Percentiles rank a stretch among this genome's conserved stretches.
Evolutionary conservation across 2,329 filamentous ascomycete species (phyloP).

Genomic region (Seiridium cupressi): DNA sequence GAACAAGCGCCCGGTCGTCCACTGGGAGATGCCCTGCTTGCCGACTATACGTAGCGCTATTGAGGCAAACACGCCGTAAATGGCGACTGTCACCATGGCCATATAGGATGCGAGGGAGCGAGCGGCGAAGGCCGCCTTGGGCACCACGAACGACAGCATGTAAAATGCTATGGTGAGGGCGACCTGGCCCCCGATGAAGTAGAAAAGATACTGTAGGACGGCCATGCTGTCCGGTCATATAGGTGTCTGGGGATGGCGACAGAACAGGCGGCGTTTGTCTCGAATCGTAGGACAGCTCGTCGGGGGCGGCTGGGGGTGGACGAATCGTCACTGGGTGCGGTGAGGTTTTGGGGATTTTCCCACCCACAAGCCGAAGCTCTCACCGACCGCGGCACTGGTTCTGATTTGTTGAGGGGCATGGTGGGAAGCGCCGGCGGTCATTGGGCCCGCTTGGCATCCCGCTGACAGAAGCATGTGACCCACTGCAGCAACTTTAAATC

Average conservation of each 20-base stretch:
- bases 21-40: constrained; percentile 77
- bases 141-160: constrained; percentile 56
- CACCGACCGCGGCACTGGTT: constrained; percentile 5
- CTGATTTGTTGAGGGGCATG: constrained; percentile 9
- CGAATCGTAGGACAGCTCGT: background rate
- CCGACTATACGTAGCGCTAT: constrained; percentile 69
- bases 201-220: constrained; percentile 26
- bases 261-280: background rate
- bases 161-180: constrained; percentile 57
- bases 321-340: background rate
- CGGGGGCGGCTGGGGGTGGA: too few species aligned
- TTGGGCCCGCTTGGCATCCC: constrained; percentile 1
- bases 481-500: constrained; percentile 3
- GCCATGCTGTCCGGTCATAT: constrained; percentile 21
- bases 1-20: constrained; percentile 77
- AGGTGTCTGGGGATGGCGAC: background rate
- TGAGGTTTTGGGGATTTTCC: background rate
- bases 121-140: constrained; percentile 65
- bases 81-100: constrained; percentile 56
- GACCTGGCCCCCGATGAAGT: constrained; percentile 51
- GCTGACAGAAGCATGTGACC: constrained; percentile 5
- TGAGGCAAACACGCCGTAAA: constrained; percentile 75
- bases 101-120: constrained; percentile 67
- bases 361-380: background rate
- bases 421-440: constrained; percentile 1